These are phyloP conservation scores for Vanilla planifolia DNA, from an alignment of 106 monocot genomes.

Conservation along the genomic window DNA sequence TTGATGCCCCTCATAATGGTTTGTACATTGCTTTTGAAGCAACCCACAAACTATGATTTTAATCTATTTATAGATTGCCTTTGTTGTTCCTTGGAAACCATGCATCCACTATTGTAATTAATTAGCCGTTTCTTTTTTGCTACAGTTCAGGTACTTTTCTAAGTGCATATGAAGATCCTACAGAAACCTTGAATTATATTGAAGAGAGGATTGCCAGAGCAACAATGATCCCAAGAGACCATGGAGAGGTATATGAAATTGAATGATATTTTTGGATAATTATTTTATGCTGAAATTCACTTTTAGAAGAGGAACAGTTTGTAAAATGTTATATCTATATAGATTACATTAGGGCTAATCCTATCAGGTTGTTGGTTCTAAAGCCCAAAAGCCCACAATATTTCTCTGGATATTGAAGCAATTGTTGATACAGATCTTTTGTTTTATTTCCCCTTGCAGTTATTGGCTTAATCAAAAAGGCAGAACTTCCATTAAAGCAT, in stretches of 20 bases:
- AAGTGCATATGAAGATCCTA: constrained; percentile 60
- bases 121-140: constrained; percentile 1
- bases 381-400: not conserved
- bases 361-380: not conserved
- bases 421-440: no score
- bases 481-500: no score
- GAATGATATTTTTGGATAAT: not conserved
- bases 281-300: constrained; percentile 4
- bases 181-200: constrained; percentile 39
- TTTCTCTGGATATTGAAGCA: no score
- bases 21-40: no score
- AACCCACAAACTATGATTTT: no score
- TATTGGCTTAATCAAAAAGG: no score
- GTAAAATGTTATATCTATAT: not conserved
- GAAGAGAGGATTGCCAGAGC: constrained; percentile 77
- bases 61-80: not conserved
- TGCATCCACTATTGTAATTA: not conserved
- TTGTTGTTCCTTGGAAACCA: not conserved
- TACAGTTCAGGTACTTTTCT: constrained; percentile 85
- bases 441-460: no score
- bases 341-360: not conserved
- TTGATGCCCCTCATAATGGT: no score
- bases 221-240: constrained; percentile 74
- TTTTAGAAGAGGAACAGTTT: not conserved
- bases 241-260: constrained; percentile 64